phyloP scores from a whole-genome alignment of 2,329 filamentous ascomycete genomes.

The Neonectria hederae region DNA sequence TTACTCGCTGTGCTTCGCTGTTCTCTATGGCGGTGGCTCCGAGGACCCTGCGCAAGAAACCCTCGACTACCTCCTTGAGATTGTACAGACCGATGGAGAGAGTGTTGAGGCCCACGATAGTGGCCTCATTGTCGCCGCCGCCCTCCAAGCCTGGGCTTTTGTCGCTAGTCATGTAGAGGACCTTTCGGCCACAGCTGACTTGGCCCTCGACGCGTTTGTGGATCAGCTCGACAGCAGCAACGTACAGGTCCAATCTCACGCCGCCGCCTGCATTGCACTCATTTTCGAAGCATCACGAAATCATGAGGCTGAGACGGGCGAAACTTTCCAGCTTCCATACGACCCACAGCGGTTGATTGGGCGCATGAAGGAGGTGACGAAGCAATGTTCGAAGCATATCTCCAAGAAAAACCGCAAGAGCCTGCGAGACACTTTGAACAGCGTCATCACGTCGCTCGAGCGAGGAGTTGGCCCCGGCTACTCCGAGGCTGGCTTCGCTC shows the following conservation, averaged over 20 bases:
- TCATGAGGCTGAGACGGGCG: constrained; percentile 59
- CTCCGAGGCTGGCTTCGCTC: constrained; percentile 56
- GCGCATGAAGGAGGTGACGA: constrained; percentile 58
- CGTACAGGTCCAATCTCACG: constrained; percentile 76
- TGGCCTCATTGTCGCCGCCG: constrained; percentile 75
- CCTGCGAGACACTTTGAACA: constrained; percentile 59
- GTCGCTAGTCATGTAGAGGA: constrained; percentile 82
- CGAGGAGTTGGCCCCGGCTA: constrained; percentile 64
- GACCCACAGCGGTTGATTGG: constrained; percentile 60
- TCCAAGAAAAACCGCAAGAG: constrained; percentile 60
- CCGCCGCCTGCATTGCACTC: constrained; percentile 82
- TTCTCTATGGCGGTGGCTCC: constrained; percentile 79
- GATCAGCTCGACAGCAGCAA: constrained; percentile 85
- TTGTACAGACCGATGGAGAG: constrained; percentile 81
- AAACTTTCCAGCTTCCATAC: constrained; percentile 60
- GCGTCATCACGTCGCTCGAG: constrained; percentile 64
- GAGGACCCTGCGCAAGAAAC: constrained; percentile 74
- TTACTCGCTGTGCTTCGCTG: constrained; percentile 76
- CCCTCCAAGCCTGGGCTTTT: constrained; percentile 81
- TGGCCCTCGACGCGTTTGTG: constrained; percentile 81
- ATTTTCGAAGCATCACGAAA: constrained; percentile 76
- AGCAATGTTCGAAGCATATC: constrained; percentile 58
- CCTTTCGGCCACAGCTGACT: constrained; percentile 74
- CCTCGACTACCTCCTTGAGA: constrained; percentile 79
- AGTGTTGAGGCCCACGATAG: constrained; percentile 77